Conservation (phyloP, 345 rosid species). For the Psidium guajava region DNA sequence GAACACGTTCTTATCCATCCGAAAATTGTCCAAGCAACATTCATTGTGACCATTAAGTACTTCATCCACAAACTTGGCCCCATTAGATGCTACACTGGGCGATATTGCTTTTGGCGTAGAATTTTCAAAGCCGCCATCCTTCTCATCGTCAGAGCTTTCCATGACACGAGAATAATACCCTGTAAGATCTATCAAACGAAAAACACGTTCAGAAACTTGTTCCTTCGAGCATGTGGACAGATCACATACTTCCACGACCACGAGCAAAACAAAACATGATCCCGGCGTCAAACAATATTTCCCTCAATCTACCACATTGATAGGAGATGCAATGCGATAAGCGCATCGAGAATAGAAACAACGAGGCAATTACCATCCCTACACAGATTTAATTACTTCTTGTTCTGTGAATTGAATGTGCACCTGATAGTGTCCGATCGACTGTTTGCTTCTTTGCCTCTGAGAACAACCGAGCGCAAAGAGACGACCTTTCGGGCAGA, state of each 20-base stretch:
- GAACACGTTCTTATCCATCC: conserved; percentile 83
- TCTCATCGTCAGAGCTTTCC: conserved; percentile 55
- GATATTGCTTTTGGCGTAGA: conserved; percentile 32
- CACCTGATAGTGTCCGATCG: background rate
- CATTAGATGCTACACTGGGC: conserved; percentile 22
- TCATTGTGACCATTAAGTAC: conserved; percentile 60
- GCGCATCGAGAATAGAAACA: background rate
- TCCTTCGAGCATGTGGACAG: background rate
- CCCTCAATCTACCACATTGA: background rate
- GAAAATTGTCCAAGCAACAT: conserved; percentile 57
- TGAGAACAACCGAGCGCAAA: background rate
- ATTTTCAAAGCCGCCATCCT: conserved; percentile 26
- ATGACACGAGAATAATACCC: conserved; percentile 1
- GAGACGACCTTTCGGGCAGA: background rate
- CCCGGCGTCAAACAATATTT: background rate
- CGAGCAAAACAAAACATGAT: background rate
- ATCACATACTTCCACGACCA: background rate
- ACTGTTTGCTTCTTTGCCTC: background rate
- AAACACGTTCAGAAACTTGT: background rate
- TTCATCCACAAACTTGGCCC: conserved; percentile 64
- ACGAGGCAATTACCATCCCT: background rate
- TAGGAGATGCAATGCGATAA: no score
- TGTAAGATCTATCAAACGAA: background rate
- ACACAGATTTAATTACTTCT: background rate
- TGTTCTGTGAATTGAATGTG: background rate